These are phyloP conservation scores for Moesziomyces sp. DNA, from an alignment of 1,284 basidiomycete species.

Conservation along the genomic window DNA sequence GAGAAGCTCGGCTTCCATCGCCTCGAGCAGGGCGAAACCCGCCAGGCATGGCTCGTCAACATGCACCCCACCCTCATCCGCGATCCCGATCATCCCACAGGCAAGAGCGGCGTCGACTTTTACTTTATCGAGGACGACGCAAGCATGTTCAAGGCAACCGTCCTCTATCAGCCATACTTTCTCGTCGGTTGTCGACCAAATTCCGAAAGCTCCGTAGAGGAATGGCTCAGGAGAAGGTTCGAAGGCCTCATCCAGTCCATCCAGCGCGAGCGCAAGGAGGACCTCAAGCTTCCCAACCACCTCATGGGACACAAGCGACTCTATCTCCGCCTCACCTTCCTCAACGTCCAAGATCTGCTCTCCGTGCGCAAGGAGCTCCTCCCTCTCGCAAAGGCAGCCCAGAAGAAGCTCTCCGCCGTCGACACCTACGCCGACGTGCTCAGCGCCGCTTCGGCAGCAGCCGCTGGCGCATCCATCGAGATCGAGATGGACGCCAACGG, in stretches of 20 bases:
- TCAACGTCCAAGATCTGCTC: constrained; percentile 91
- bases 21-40: constrained; percentile 60
- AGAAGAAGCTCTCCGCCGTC: constrained; percentile 92
- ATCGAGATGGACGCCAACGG: constrained; percentile 51
- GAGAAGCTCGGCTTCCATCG: constrained; percentile 85
- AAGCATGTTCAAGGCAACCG: constrained; percentile 92
- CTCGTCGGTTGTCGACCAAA: constrained; percentile 83
- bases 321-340: constrained; percentile 88
- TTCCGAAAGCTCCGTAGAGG: constrained; percentile 89
- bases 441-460: constrained; percentile 67
- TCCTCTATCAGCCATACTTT: constrained; percentile 95
- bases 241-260: constrained; percentile 83
- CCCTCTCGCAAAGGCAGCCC: constrained; percentile 87
- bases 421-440: constrained; percentile 99
- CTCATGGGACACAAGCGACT: constrained; percentile 88
- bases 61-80: constrained; percentile 96
- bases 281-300: constrained; percentile 94
- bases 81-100: constrained; percentile 70
- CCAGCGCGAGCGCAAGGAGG: constrained; percentile 86
- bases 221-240: constrained; percentile 93
- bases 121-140: constrained; percentile 99
- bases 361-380: constrained; percentile 86
- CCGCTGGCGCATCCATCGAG: constrained; percentile 37
- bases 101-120: constrained; percentile 83
- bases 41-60: constrained; percentile 86